Evolutionary conservation across 495 filamentous ascomycete genomes (phyloP).

Genomic region (Aspergillus taichungensis): DNA sequence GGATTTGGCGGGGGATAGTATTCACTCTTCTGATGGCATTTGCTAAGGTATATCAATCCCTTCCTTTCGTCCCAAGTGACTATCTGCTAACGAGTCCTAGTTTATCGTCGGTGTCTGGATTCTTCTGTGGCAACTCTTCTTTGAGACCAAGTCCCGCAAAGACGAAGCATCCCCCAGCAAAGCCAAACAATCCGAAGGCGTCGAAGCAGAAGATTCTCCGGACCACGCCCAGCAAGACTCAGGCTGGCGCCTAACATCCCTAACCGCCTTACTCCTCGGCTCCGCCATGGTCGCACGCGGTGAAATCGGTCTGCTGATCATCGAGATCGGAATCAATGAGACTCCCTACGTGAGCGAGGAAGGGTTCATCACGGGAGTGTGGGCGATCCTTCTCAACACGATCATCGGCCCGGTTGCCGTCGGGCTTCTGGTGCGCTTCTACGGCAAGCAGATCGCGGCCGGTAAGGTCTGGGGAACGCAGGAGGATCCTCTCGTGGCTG

Average conservation of each 20-base stretch:
- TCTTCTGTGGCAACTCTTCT: constrained; percentile 12
- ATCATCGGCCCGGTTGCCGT: constrained; percentile 60
- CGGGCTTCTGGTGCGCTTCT: constrained; percentile 42
- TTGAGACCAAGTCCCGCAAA: neutral
- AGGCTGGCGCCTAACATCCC: constrained; percentile 21
- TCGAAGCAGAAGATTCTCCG: neutral
- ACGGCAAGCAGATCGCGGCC: no score
- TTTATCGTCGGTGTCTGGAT: constrained; percentile 26
- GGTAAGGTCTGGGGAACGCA: no score
- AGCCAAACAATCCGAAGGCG: neutral
- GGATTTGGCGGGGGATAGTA: constrained; percentile 61
- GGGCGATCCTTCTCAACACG: constrained; percentile 69
- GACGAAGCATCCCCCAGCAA: neutral
- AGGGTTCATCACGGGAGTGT: constrained; percentile 56
- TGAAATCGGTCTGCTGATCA: constrained; percentile 71
- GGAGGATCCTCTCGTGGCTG: no score
- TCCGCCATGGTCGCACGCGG: constrained; percentile 64
- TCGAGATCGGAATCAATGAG: constrained; percentile 49
- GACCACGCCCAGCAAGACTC: neutral
- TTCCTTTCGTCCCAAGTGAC: neutral
- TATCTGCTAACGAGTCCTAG: constrained; percentile 5
- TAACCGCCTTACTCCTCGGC: constrained; percentile 43
- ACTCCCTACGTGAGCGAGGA: constrained; percentile 23
- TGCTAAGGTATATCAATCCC: constrained; percentile 39
- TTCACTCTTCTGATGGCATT: constrained; percentile 60